Conservation (phyloP, 225 moss, liverwort and hornwort genomes). For the Marchantia polymorpha region DNA sequence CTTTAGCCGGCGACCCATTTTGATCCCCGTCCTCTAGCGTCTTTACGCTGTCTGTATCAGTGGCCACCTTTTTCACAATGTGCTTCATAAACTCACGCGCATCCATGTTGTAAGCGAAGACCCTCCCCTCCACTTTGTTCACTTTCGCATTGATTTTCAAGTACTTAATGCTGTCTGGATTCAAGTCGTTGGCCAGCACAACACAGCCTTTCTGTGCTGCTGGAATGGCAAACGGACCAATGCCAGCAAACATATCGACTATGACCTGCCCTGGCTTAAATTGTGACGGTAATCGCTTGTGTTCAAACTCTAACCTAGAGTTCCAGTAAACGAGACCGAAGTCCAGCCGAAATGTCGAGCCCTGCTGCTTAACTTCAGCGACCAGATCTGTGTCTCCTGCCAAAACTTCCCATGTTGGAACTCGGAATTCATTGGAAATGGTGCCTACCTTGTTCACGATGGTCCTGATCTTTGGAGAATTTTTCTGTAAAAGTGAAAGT, state of each 20-base stretch:
- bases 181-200: slow-evolving; percentile 90
- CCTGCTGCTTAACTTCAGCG: slow-evolving; percentile 85
- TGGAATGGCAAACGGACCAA: slow-evolving; percentile 95
- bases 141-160: slow-evolving; percentile 64
- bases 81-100: slow-evolving; percentile 81
- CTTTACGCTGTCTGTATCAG: slow-evolving; percentile 6
- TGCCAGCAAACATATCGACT: slow-evolving; percentile 94
- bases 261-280: slow-evolving; percentile 80
- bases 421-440: slow-evolving; percentile 90
- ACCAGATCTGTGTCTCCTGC: slow-evolving; percentile 77
- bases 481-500: slow-evolving; percentile 61
- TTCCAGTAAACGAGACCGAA: slow-evolving; percentile 96
- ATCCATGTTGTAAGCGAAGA: slow-evolving; percentile 80
- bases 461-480: slow-evolving; percentile 72
- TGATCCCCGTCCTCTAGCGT: not conserved
- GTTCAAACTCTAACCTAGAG: slow-evolving; percentile 91
- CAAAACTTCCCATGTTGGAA: slow-evolving; percentile 89
- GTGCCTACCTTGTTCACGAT: slow-evolving; percentile 97
- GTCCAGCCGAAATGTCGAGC: slow-evolving; percentile 75
- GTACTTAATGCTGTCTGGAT: slow-evolving; percentile 81
- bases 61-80: slow-evolving; percentile 41
- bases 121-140: slow-evolving; percentile 71
- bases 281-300: slow-evolving; percentile 69
- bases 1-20: slow-evolving; percentile 7
- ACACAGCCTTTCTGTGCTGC: slow-evolving; percentile 81